phyloP scores from a whole-genome alignment of 495 filamentous ascomycete genomes.

The Daldinia caldariorum region DNA sequence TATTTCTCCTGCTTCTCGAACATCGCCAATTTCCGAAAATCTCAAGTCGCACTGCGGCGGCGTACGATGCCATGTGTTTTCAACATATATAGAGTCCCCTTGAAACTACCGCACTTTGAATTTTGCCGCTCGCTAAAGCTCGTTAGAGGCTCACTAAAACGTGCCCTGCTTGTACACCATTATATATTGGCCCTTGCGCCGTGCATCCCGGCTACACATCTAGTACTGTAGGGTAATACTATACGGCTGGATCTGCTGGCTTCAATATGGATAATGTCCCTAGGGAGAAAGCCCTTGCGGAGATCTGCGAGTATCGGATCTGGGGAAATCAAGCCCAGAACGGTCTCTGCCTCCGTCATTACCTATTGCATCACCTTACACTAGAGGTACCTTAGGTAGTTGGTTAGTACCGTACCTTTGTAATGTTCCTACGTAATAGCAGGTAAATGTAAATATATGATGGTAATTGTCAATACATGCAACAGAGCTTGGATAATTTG shows the following conservation, averaged over 20 bases:
- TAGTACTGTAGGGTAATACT: background rate
- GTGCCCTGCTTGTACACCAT: background rate
- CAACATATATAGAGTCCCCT: conserved; percentile 8
- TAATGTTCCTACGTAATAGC: background rate
- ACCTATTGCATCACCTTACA: background rate
- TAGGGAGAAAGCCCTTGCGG: conserved; percentile 38
- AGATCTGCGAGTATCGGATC: conserved; percentile 40
- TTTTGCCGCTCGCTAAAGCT: conserved; percentile 40
- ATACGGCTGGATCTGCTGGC: background rate
- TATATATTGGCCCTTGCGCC: conserved; percentile 21
- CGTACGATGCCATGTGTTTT: conserved; percentile 25
- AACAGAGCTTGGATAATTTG: conserved; percentile 16
- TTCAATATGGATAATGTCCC: conserved; percentile 44
- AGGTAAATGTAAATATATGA: conserved; percentile 10
- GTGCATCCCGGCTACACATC: conserved; percentile 20
- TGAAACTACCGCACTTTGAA: conserved; percentile 27
- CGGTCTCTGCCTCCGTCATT: conserved; percentile 23
- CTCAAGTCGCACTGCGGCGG: conserved; percentile 17
- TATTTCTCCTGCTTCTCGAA: conserved; percentile 21
- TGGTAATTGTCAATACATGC: conserved; percentile 10
- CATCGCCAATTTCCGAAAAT: conserved; percentile 14
- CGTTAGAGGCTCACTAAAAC: conserved; percentile 14
- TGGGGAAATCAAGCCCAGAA: conserved; percentile 39
- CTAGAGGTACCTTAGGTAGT: too few relatives aligned
- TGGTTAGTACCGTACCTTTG: background rate